Evolutionary conservation across 148 eudicot species (phyloP).

Genomic region (Rhododendron simsii): DNA sequence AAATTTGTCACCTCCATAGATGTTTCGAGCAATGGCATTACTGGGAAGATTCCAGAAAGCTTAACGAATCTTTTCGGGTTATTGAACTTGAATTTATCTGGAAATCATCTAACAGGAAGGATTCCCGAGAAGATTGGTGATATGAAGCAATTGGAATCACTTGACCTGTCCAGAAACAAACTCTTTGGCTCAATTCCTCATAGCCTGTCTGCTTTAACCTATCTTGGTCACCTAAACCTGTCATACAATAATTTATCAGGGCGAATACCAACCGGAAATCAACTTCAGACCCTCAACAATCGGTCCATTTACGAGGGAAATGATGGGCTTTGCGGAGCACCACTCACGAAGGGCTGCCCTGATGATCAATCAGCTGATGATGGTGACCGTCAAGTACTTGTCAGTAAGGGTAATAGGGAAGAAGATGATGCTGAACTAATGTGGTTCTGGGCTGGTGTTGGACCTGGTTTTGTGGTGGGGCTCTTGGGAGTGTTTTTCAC

Average conservation of each 20-base stretch:
- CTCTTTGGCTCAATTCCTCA: conserved; percentile 20
- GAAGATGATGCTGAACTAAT: not conserved
- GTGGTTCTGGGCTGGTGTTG: not conserved
- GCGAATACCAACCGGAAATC: conserved; percentile 16
- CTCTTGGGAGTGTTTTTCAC: not conserved
- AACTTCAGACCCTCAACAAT: conserved; percentile 12
- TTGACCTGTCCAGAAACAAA: conserved; percentile 20
- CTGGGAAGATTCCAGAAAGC: conserved; percentile 18
- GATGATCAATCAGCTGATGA: not conserved
- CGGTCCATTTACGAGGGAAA: conserved; percentile 4
- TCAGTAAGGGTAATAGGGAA: not conserved
- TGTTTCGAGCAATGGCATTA: conserved; percentile 10
- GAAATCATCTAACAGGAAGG: conserved; percentile 6
- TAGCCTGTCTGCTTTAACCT: not conserved
- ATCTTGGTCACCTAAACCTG: conserved; percentile 10
- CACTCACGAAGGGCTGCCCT: not conserved
- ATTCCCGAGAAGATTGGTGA: not conserved
- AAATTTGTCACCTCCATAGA: not conserved
- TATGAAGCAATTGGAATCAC: not conserved
- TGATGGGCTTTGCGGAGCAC: conserved; percentile 15
- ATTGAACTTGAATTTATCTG: not conserved
- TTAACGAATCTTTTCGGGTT: conserved; percentile 7
- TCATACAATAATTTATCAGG: conserved; percentile 19
- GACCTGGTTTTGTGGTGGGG: not conserved
- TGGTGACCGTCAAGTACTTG: not conserved